Percentiles rank a stretch among this genome's conserved stretches.
These are phyloP conservation scores for Erigeron philadelphicus DNA, from an alignment of 140 eudicot genomes.

Conservation along the genomic window DNA sequence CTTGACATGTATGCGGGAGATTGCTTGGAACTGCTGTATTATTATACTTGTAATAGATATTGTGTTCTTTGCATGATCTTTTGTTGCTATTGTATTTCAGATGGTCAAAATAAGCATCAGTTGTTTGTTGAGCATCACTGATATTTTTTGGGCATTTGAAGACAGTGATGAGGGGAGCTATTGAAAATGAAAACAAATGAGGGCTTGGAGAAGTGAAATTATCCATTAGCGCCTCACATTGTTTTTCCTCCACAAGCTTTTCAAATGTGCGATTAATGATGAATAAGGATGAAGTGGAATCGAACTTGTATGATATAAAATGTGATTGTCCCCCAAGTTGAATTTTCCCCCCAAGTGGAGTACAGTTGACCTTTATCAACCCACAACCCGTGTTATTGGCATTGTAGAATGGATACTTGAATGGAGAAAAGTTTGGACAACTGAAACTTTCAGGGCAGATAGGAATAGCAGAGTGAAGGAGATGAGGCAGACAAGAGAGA, in stretches of 20 bases:
- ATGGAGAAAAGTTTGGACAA: slow-evolving; percentile 3
- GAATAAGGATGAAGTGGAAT: not conserved
- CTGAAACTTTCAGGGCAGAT: slow-evolving; percentile 6
- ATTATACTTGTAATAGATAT: slow-evolving; percentile 16
- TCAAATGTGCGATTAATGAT: slow-evolving; percentile 4
- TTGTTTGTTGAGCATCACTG: not conserved
- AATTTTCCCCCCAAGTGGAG: not conserved
- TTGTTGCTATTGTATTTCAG: not conserved
- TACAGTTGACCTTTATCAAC: slow-evolving; percentile 25
- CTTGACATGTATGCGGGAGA: slow-evolving; percentile 17
- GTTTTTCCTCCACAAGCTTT: not conserved
- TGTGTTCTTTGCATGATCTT: not conserved
- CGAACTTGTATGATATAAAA: not conserved
- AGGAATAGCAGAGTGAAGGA: slow-evolving; percentile 13
- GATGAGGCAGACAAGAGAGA: slow-evolving; percentile 14
- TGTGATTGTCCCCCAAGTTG: not conserved
- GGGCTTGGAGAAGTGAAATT: slow-evolving; percentile 27
- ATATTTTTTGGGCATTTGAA: slow-evolving; percentile 27
- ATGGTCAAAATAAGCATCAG: not conserved
- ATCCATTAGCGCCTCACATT: slow-evolving; percentile 9
- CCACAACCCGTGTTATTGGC: slow-evolving; percentile 2
- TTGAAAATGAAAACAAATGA: slow-evolving; percentile 17
- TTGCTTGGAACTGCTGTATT: slow-evolving; percentile 10
- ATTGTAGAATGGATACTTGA: slow-evolving; percentile 18
- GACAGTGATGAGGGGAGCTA: slow-evolving; percentile 9